Percentiles rank a stretch among this genome's conserved stretches.
phyloP scores from a whole-genome alignment of 495 filamentous ascomycete genomes.

The Aspergillus sclerotiicarbonarius region DNA sequence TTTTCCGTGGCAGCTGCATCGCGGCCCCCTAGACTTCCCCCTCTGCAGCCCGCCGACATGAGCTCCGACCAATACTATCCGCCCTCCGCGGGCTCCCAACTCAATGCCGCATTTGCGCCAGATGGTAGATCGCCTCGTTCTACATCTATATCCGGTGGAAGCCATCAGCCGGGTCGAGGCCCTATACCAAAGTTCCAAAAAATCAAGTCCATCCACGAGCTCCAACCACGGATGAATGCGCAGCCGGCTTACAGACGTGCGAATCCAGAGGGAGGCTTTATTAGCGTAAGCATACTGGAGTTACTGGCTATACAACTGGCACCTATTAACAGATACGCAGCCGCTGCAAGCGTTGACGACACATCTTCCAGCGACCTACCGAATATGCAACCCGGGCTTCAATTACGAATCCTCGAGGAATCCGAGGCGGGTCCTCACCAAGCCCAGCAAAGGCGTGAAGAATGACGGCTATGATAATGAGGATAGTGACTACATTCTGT shows the following conservation, averaged over 20 bases:
- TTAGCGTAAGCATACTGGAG: conserved; percentile 70
- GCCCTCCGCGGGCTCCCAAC: conserved; percentile 61
- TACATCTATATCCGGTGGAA: conserved; percentile 38
- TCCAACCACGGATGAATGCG: conserved; percentile 76
- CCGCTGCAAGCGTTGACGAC: conserved; percentile 94
- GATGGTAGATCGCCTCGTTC: conserved; percentile 73
- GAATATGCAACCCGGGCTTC: conserved; percentile 97
- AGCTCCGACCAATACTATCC: conserved; percentile 67
- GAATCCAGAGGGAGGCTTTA: conserved; percentile 97
- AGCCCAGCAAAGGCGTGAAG: conserved; percentile 97
- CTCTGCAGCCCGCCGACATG: conserved; percentile 63
- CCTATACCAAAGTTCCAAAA: conserved; percentile 87
- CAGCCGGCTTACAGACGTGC: conserved; percentile 92
- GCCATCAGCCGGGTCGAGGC: conserved; percentile 55
- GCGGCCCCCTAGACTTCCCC: conserved; percentile 56
- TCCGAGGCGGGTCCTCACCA: conserved; percentile 93
- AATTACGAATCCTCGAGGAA: conserved; percentile 99
- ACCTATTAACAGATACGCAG: conserved; percentile 43
- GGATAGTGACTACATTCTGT: conserved; percentile 98
- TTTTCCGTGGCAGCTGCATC: conserved; percentile 30
- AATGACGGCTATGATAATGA: conserved; percentile 99
- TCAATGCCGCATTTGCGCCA: conserved; percentile 68
- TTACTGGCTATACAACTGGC: conserved; percentile 1
- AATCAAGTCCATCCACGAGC: conserved; percentile 65
- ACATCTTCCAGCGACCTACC: conserved; percentile 91